Evolutionary conservation across 2,329 filamentous ascomycete species (phyloP), one percentile per base, ranked within the genome.

Genomic region (Sporothrix inflata): DNA sequence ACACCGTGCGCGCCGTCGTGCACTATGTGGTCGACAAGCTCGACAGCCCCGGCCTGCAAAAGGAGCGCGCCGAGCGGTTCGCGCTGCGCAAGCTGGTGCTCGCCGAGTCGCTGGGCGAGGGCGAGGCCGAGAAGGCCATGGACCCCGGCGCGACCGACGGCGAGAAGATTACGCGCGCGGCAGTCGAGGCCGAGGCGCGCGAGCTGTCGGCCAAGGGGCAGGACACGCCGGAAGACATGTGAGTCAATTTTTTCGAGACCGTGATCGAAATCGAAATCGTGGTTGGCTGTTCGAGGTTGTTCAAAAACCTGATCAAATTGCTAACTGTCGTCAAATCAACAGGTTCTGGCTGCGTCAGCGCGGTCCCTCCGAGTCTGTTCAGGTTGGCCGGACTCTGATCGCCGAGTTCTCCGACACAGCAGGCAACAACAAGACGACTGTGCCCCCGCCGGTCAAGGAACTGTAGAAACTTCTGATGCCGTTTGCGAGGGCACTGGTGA

Each of bases 31-130:
- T 99, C 76, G 85, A 85, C 73, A 96, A 94, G 80, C 83, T 98
- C 70, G 94, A 98, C 77, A 94, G 91, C 63, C 93, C 93, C 0
- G 94, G 94, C 0, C 85, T 94, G 72, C 93, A 97, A 77, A 94
- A 94, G 80, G 94, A 97, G 82, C 88, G 92, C 16, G 89, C 89
- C 3, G 93, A 97, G 79, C 88, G 93, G 27, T 98, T 91, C 81
- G 81, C 91, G 65, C 89, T 96, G 79, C 89, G 95, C 75, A 95
- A 94, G 83, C 89, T 88, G 75, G 89, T 94, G 71, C 86, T 98
- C 1, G 88, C 94, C 73, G 91, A 94, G 77, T 92, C 88, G 30
- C 81, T 94, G 14, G 89, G 88, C 0, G 82, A 88, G 72, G 84
- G 88, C 42, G 84, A 85, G 1, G 84, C 85, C 3, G 85, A 86